These are phyloP conservation scores for Phaseolus lunatus DNA, from an alignment of 306 rosid species.

Conservation along the genomic window DNA sequence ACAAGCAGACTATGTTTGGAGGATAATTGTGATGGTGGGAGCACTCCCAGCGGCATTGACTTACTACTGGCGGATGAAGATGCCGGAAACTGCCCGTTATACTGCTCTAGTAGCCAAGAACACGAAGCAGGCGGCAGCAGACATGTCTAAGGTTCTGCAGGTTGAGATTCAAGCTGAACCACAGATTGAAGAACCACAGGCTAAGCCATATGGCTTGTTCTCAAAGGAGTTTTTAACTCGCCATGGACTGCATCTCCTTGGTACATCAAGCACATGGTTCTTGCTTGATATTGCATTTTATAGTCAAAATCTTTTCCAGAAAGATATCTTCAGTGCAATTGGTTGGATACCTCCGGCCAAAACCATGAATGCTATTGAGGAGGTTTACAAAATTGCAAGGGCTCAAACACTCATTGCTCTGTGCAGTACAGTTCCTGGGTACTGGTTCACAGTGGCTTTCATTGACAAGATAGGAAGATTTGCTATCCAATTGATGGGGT, in stretches of 20 bases:
- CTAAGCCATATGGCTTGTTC: slow-evolving; percentile 59
- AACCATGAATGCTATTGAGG: slow-evolving; percentile 83
- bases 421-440: slow-evolving; percentile 82
- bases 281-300: slow-evolving; percentile 81
- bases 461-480: slow-evolving; percentile 80
- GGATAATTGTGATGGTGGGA: slow-evolving; percentile 76
- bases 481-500: slow-evolving; percentile 77
- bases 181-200: slow-evolving; percentile 23
- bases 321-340: slow-evolving; percentile 77
- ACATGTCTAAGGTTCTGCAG: slow-evolving; percentile 81
- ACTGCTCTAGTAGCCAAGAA: slow-evolving; percentile 83
- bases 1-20: slow-evolving; percentile 79
- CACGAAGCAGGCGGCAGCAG: slow-evolving; percentile 61
- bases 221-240: slow-evolving; percentile 64
- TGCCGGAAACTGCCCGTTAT: slow-evolving; percentile 90
- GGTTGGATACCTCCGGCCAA: slow-evolving; percentile 81
- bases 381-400: slow-evolving; percentile 69
- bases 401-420: slow-evolving; percentile 85
- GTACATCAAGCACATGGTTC: slow-evolving; percentile 81
- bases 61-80: slow-evolving; percentile 74
- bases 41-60: slow-evolving; percentile 79
- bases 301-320: slow-evolving; percentile 79
- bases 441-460: slow-evolving; percentile 76
- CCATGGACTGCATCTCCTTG: slow-evolving; percentile 77
- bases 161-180: slow-evolving; percentile 67